A percentile compares a stretch with the other conserved stretches of the same genome.
phyloP scores from a whole-genome alignment of 352 stramenopile genomes.

The Saprolegnia diclina region DNA sequence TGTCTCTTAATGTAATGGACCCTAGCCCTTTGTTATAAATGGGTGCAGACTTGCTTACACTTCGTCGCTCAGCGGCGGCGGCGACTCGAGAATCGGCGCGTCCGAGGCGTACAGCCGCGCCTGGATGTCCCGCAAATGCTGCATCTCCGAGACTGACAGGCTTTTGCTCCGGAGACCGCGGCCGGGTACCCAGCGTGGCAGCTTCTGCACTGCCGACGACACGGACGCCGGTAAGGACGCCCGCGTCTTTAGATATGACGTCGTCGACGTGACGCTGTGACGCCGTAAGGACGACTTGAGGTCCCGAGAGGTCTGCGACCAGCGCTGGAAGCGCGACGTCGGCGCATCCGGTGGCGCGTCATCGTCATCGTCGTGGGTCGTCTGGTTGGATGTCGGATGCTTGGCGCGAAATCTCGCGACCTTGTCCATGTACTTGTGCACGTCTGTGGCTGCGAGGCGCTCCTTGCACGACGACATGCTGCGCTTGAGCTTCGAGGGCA shows the following conservation, averaged over 20 bases:
- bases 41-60: neutral
- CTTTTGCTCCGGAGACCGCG: neutral
- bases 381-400: neutral
- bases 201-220: neutral
- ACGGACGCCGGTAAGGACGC: neutral
- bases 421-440: constrained; percentile 15
- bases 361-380: neutral
- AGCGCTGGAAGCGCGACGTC: neutral
- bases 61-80: neutral
- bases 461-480: constrained; percentile 12
- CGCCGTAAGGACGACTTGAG: constrained; percentile 8
- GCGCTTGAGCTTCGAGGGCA: neutral
- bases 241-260: neutral
- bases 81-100: constrained; percentile 6
- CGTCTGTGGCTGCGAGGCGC: neutral
- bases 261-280: neutral
- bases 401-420: neutral
- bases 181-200: neutral
- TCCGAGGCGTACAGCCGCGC: constrained; percentile 7
- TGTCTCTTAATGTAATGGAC: neutral
- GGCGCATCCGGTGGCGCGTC: neutral
- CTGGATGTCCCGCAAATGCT: constrained; percentile 10
- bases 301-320: constrained; percentile 4
- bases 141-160: constrained; percentile 1
- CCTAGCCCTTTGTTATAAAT: neutral